Conservation (phyloP, 768 basidiomycete species). For the Amanita polypyramis region DNA sequence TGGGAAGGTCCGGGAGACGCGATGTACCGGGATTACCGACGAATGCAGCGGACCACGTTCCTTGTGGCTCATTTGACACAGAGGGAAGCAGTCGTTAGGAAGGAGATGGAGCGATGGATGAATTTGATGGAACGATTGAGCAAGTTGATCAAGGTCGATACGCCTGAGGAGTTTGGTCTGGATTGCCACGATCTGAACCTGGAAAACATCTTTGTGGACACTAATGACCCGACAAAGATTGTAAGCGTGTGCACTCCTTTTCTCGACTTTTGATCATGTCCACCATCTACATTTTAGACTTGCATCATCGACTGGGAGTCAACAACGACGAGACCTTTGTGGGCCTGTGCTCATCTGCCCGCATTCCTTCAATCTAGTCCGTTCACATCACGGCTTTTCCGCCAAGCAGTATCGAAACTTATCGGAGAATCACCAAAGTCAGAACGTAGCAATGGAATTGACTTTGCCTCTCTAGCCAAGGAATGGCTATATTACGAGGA, state of each 20-base stretch:
- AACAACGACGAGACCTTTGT: conserved; percentile 78
- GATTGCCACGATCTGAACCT: conserved; percentile 82
- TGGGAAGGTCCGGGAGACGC: conserved; percentile 68
- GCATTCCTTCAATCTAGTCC: conserved; percentile 71
- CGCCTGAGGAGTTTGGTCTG: conserved; percentile 58
- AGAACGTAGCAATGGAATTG: conserved; percentile 10
- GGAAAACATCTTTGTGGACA: conserved; percentile 80
- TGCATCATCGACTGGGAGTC: conserved; percentile 90
- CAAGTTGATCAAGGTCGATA: conserved; percentile 19
- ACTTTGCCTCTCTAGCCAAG: conserved; percentile 34
- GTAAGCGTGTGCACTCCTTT: conserved; percentile 32
- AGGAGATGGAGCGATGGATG: conserved; percentile 68
- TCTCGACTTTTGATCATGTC: not conserved
- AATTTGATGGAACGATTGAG: conserved; percentile 51
- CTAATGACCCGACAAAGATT: conserved; percentile 52
- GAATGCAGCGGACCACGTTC: conserved; percentile 74
- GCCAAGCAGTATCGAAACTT: conserved; percentile 47
- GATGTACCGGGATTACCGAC: conserved; percentile 77
- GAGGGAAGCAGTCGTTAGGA: conserved; percentile 51
- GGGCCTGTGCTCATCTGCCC: conserved; percentile 78
- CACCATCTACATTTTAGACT: conserved; percentile 36
- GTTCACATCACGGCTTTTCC: conserved; percentile 64
- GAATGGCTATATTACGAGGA: conserved; percentile 74
- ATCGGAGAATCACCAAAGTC: conserved; percentile 17
- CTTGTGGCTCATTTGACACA: conserved; percentile 58